Evolutionary conservation across 2,329 filamentous ascomycete species (phyloP).

Genomic region (Parascedosporium putredinis): DNA sequence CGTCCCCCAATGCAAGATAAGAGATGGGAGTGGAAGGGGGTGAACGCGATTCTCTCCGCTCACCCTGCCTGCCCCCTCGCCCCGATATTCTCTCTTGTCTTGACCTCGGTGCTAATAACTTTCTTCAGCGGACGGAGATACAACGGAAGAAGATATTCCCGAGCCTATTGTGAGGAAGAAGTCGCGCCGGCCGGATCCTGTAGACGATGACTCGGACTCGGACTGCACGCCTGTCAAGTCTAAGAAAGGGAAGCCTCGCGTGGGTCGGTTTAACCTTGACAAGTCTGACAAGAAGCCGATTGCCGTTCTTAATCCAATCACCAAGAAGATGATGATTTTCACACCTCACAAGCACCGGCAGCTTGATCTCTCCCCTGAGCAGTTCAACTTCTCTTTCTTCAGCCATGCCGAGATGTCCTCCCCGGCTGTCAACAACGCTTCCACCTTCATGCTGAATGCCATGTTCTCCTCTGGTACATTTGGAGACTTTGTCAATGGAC

Average conservation of each 20-base stretch:
- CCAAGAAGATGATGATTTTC: constrained; percentile 54
- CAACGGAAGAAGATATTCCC: constrained; percentile 49
- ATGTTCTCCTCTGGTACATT: constrained; percentile 50
- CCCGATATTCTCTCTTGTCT: background rate
- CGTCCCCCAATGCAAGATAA: too few species aligned
- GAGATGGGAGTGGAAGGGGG: too few species aligned
- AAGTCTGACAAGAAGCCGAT: constrained; percentile 45
- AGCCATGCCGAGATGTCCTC: constrained; percentile 21
- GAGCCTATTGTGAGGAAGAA: constrained; percentile 38
- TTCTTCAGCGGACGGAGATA: constrained; percentile 46
- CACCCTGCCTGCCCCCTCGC: background rate
- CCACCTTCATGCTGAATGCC: constrained; percentile 69
- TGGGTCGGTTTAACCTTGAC: constrained; percentile 45
- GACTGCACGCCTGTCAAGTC: constrained; percentile 33
- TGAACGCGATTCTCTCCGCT: too few species aligned
- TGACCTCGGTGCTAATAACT: background rate
- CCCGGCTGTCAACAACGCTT: constrained; percentile 28
- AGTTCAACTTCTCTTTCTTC: constrained; percentile 50
- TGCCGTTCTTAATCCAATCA: constrained; percentile 45
- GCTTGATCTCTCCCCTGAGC: constrained; percentile 44
- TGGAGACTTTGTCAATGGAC: constrained; percentile 48
- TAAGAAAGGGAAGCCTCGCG: constrained; percentile 40
- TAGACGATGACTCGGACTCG: constrained; percentile 35
- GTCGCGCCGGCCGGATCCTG: constrained; percentile 25
- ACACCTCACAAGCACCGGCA: constrained; percentile 39